Evolutionary conservation across 2,329 filamentous ascomycete species (phyloP).

Genomic region (Neospermospora avenae): DNA sequence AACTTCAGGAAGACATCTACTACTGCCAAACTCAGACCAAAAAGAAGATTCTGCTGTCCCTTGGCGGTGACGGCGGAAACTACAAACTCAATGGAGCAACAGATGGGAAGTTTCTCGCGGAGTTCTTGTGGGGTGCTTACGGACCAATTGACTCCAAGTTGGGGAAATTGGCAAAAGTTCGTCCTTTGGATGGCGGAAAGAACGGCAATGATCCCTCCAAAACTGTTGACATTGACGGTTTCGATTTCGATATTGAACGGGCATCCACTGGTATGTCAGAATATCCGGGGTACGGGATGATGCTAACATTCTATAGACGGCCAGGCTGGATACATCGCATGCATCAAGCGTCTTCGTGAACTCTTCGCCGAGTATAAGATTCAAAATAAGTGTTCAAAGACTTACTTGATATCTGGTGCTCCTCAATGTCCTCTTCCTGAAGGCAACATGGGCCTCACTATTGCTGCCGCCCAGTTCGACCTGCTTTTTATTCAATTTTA

Average conservation of each 20-base stretch:
- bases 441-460: constrained; percentile 32
- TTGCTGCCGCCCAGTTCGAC: constrained; percentile 31
- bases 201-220: constrained; percentile 9
- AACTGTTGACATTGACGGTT: constrained; percentile 34
- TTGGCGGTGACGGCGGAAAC: constrained; percentile 35
- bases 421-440: constrained; percentile 35
- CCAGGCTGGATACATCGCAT: constrained; percentile 29
- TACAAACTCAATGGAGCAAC: constrained; percentile 7
- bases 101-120: constrained; percentile 33
- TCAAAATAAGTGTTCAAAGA: constrained; percentile 23
- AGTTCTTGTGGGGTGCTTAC: constrained; percentile 42
- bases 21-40: constrained; percentile 37
- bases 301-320: constrained; percentile 23
- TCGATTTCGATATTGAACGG: constrained; percentile 36
- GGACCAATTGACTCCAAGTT: constrained; percentile 37
- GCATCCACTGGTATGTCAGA: constrained; percentile 19
- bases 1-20: constrained; percentile 38
- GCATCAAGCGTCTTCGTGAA: constrained; percentile 30
- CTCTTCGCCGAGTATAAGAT: constrained; percentile 20
- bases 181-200: constrained; percentile 29
- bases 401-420: constrained; percentile 34
- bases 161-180: constrained; percentile 32
- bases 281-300: background rate
- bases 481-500: constrained; percentile 36
- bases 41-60: constrained; percentile 42